Conservation (phyloP, 1,284 basidiomycete species). For the Meira nashicola region DNA sequence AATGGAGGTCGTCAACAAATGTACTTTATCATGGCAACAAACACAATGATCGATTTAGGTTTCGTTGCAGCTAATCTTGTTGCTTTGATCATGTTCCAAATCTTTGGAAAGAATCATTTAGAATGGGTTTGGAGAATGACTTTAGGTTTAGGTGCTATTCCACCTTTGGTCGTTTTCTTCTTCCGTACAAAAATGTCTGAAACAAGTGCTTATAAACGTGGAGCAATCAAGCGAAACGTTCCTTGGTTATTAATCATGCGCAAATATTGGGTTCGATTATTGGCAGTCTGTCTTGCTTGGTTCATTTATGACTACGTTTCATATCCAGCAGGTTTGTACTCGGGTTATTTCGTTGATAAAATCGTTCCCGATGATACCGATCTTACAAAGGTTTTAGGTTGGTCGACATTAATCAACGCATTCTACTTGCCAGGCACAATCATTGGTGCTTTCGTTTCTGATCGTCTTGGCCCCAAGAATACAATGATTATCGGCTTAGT, state of each 20-base stretch:
- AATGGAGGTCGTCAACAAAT: slow-evolving; percentile 73
- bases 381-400: slow-evolving; percentile 29
- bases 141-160: slow-evolving; percentile 78
- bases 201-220: slow-evolving; percentile 62
- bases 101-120: slow-evolving; percentile 61
- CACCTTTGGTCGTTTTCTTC: slow-evolving; percentile 72
- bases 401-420: slow-evolving; percentile 55
- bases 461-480: slow-evolving; percentile 46
- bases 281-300: slow-evolving; percentile 71
- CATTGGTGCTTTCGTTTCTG: slow-evolving; percentile 69
- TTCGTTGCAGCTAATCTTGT: slow-evolving; percentile 80
- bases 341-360: slow-evolving; percentile 69
- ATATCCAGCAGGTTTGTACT: slow-evolving; percentile 64
- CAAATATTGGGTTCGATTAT: slow-evolving; percentile 69
- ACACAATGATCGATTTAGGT: slow-evolving; percentile 75
- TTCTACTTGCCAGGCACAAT: slow-evolving; percentile 64
- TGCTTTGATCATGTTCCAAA: slow-evolving; percentile 60
- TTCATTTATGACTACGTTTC: slow-evolving; percentile 23
- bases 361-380: slow-evolving; percentile 56
- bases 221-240: slow-evolving; percentile 69
- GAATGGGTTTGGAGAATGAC: slow-evolving; percentile 64
- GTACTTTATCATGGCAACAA: slow-evolving; percentile 80
- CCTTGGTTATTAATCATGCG: slow-evolving; percentile 75
- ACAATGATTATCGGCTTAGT: slow-evolving; percentile 42
- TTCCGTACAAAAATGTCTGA: slow-evolving; percentile 85